Evolutionary conservation across 2,329 filamentous ascomycete genomes (phyloP).

Genomic region (Pezicula radicicola): DNA sequence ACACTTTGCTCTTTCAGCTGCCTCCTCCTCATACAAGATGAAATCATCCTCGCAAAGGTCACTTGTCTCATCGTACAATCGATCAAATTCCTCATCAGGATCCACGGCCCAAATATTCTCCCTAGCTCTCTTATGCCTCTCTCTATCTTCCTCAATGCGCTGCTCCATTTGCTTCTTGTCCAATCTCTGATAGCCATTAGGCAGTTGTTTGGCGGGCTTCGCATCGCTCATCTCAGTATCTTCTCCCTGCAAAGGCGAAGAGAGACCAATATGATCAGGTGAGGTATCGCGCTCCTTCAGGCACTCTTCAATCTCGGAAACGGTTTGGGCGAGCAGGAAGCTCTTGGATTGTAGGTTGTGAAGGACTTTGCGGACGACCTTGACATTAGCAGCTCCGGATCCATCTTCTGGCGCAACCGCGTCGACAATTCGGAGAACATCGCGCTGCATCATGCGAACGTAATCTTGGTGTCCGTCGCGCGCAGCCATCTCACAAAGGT

Average conservation of each 20-base stretch:
- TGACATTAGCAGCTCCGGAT: constrained; percentile 88
- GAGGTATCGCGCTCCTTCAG: constrained; percentile 63
- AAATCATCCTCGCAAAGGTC: constrained; percentile 87
- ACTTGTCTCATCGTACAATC: constrained; percentile 83
- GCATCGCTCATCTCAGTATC: constrained; percentile 19
- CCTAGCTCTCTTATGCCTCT: constrained; percentile 85
- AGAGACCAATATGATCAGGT: constrained; percentile 17
- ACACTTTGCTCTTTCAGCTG: constrained; percentile 24
- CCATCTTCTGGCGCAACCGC: constrained; percentile 85
- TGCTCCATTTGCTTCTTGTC: constrained; percentile 93
- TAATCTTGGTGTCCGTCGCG: constrained; percentile 75
- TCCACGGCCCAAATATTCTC: constrained; percentile 93
- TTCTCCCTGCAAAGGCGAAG: constrained; percentile 15
- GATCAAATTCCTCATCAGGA: constrained; percentile 61
- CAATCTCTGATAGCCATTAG: constrained; percentile 36
- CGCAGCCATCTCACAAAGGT: constrained; percentile 68
- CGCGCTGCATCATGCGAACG: constrained; percentile 89
- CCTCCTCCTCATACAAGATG: constrained; percentile 72
- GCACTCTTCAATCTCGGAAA: constrained; percentile 77
- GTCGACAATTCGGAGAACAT: constrained; percentile 88
- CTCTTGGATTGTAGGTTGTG: constrained; percentile 66
- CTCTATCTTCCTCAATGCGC: constrained; percentile 92
- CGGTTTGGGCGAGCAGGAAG: constrained; percentile 71
- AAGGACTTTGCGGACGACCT: constrained; percentile 80
- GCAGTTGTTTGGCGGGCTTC: constrained; percentile 12